phyloP scores from a whole-genome alignment of 2,329 filamentous ascomycete genomes.

The Aspergillus carbonarius region DNA sequence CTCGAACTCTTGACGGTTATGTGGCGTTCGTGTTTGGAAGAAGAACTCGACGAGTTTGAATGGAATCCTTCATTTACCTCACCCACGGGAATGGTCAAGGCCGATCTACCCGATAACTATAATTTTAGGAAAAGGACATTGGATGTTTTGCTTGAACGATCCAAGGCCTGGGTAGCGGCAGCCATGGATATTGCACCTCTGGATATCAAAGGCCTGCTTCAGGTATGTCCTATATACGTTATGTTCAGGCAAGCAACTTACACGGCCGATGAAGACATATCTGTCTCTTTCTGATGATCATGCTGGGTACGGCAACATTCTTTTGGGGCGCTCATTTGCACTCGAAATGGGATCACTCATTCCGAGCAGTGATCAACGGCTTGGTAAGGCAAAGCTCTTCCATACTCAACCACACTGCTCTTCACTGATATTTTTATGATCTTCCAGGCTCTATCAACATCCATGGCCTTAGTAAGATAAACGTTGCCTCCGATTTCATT shows the following conservation, averaged over 20 bases:
- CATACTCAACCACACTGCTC: not conserved
- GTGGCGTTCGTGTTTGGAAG: conserved; percentile 92
- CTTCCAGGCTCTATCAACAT: conserved; percentile 66
- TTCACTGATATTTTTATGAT: not conserved
- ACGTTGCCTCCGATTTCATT: conserved; percentile 92
- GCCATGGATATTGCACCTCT: conserved; percentile 83
- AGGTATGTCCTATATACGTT: conserved; percentile 32
- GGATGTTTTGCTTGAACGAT: conserved; percentile 71
- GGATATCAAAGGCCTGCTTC: conserved; percentile 90
- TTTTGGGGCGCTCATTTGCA: conserved; percentile 89
- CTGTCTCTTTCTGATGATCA: conserved; percentile 93
- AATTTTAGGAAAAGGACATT: conserved; percentile 76
- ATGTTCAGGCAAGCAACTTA: not conserved
- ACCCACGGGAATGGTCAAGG: conserved; percentile 70
- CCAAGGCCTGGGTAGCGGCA: conserved; percentile 74
- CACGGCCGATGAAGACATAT: conserved; percentile 65
- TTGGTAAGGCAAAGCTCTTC: conserved; percentile 48
- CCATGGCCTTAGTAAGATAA: conserved; percentile 71
- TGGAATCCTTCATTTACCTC: conserved; percentile 82
- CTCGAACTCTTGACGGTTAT: conserved; percentile 89
- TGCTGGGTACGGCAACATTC: conserved; percentile 85
- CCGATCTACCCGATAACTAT: conserved; percentile 94
- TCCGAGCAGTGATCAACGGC: conserved; percentile 78
- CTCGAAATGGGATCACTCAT: conserved; percentile 87
- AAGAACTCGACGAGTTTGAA: conserved; percentile 89